Percentiles rank a stretch among this genome's conserved stretches.
Evolutionary conservation across 1,284 basidiomycete species (phyloP).

Genomic region (Mycosarcoma mackinlayi): DNA sequence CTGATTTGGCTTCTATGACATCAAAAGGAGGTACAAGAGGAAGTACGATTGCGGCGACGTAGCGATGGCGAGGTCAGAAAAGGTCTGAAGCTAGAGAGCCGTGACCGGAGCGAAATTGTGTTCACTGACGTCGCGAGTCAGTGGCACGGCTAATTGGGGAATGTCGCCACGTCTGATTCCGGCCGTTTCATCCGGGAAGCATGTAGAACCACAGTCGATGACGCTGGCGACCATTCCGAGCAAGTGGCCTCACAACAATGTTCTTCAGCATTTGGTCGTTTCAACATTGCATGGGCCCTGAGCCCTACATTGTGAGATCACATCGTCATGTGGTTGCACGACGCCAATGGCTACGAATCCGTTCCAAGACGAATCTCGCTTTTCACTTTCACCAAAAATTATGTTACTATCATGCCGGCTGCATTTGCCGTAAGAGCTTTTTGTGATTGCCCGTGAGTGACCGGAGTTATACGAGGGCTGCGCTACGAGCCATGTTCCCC

Average conservation of each 20-base stretch:
- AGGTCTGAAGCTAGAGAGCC: too few relatives aligned
- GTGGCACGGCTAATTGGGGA: constrained; percentile 1
- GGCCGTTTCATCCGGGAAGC: neutral
- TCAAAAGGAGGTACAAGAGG: too few relatives aligned
- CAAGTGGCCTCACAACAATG: neutral
- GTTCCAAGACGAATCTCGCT: neutral
- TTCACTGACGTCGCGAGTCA: neutral
- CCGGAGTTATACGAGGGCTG: too few relatives aligned
- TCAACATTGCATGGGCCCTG: too few relatives aligned
- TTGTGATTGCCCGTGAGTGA: constrained; percentile 4
- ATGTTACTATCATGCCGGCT: too few relatives aligned
- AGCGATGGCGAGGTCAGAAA: too few relatives aligned
- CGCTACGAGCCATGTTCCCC: too few relatives aligned
- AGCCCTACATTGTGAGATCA: constrained; percentile 15
- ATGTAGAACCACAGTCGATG: neutral
- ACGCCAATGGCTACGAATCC: constrained; percentile 19
- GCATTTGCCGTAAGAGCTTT: too few relatives aligned
- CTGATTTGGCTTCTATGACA: too few relatives aligned
- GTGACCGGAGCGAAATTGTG: too few relatives aligned
- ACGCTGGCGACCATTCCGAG: neutral
- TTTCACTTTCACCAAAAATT: neutral
- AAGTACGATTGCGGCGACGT: too few relatives aligned
- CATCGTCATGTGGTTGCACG: constrained; percentile 23
- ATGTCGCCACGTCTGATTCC: neutral
- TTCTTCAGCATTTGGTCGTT: too few relatives aligned